Evolutionary conservation across 306 rosid genomes (phyloP).

Genomic region (Begonia loranthoides): DNA sequence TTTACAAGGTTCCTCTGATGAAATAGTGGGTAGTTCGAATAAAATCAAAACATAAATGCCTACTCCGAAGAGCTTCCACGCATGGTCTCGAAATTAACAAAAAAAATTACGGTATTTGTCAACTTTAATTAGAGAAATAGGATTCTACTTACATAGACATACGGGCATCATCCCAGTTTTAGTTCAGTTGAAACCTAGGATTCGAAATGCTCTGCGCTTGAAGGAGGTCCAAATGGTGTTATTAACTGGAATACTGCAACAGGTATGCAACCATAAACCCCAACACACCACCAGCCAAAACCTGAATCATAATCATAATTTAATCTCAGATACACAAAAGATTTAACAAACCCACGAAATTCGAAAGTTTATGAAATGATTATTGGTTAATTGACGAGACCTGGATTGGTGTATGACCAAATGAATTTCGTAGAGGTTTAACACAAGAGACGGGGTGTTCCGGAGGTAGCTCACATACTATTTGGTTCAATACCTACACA

Average conservation of each 20-base stretch:
- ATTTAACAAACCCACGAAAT: not conserved
- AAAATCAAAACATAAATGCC: no score
- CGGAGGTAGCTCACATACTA: conserved; percentile 39
- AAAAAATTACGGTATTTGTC: no score
- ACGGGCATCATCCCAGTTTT: no score
- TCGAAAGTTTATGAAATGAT: not conserved
- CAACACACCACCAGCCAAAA: conserved; percentile 33
- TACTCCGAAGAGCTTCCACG: no score
- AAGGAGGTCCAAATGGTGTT: no score
- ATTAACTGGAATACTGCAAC: conserved; percentile 16
- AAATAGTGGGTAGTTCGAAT: no score
- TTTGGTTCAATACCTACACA: conserved; percentile 30
- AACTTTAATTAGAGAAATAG: no score
- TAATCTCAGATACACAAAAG: not conserved
- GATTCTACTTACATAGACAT: no score
- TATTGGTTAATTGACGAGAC: conserved; percentile 1
- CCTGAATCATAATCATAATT: conserved; percentile 11
- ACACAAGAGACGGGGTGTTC: conserved; percentile 39
- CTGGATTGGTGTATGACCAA: conserved; percentile 42
- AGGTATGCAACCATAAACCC: conserved; percentile 29
- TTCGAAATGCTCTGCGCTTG: not conserved
- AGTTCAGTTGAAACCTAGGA: not conserved
- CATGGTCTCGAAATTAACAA: no score
- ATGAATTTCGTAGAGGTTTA: conserved; percentile 38
- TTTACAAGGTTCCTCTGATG: no score